Evolutionary conservation across 495 filamentous ascomycete species (phyloP).

Genomic region (Amphirosellinia nigrospora): DNA sequence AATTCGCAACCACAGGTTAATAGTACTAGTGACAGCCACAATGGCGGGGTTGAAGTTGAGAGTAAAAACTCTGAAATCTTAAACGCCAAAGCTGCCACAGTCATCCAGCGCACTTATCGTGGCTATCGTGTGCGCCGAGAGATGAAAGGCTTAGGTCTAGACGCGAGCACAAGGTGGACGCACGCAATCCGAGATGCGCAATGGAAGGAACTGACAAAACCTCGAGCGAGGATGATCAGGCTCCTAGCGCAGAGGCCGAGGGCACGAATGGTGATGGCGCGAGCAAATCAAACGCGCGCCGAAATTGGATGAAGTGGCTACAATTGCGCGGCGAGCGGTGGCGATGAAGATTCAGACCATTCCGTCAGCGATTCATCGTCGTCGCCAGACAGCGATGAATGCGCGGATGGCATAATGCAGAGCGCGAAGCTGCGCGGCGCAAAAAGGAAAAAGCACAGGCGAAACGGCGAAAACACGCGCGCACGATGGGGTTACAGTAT

Average conservation of each 20-base stretch:
- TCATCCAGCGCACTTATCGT: constrained; percentile 71
- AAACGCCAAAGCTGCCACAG: constrained; percentile 52
- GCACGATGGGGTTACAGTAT: constrained; percentile 86
- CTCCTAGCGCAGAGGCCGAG: neutral
- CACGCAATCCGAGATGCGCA: constrained; percentile 70
- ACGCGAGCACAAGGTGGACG: constrained; percentile 71
- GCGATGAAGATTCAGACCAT: constrained; percentile 58
- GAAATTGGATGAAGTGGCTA: constrained; percentile 76
- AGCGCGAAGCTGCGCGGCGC: constrained; percentile 43
- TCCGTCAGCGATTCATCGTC: constrained; percentile 32
- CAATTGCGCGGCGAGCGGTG: constrained; percentile 72
- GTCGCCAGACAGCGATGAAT: constrained; percentile 39
- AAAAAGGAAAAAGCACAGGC: constrained; percentile 53
- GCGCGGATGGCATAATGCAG: constrained; percentile 43
- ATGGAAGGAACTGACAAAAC: constrained; percentile 61
- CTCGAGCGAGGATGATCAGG: constrained; percentile 45
- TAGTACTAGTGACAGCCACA: constrained; percentile 15
- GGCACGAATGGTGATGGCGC: constrained; percentile 20
- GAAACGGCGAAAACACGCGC: constrained; percentile 62
- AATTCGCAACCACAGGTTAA: constrained; percentile 20
- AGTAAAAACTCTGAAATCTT: constrained; percentile 27
- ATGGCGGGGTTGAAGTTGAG: neutral
- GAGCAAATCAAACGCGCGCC: constrained; percentile 51
- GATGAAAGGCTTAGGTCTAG: constrained; percentile 66
- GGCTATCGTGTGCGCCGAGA: constrained; percentile 73